Evolutionary conservation across 2,329 filamentous ascomycete species (phyloP), one percentile per base, ranked within the genome.

Genomic region (Fusarium chaquense): DNA sequence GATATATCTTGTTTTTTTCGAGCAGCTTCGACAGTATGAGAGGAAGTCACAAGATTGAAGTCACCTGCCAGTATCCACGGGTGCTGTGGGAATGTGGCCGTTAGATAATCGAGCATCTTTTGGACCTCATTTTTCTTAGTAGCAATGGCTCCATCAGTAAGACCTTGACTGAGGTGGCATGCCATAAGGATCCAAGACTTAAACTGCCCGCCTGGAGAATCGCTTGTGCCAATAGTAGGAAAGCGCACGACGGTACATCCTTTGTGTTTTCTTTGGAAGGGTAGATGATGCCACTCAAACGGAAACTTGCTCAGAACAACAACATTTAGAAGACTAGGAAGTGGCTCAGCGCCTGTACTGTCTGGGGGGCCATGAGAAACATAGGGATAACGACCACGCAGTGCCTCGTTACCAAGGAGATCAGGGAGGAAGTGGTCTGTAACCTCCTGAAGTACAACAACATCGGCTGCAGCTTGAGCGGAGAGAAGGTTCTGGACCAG

Each of bases 21-120:
- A 1, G 89, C 87, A 6, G 80, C 78, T 13, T 85, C 79, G 35
- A 91, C 84, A 0, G 87, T 87, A 54, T 82, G 81, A 3, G 81
- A 78, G 1, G 89, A 91, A 1, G 88, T 90, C 9, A 85, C 81
- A 26, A 91, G 79, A 70, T 91, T 91, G 75, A 91, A 89, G 73
- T 91, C 89, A 5, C 90, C 90, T 0, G 86, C 85, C 22, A 92
- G 70, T 6, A 91, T 79, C 81, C 85, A 88, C 6, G 86, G 82
- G 38, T 84, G 81, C 0, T 76, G 57, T 2, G 78, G 66, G 47
- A 87, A 84, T 0, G 77, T 70, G 2, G 65, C 69, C 1, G 76
- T 74, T 18, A 91, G 69, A 72, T 89, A 77, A 10, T 75, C 75
- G 3, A 86, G 72, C 2, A 91, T 73, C 22, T 77, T 81, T 46